Percentiles rank a stretch among this genome's conserved stretches.
These are phyloP conservation scores for Trichomonascaceae sp. DNA, from an alignment of 1,139 yeast species.

Conservation along the genomic window DNA sequence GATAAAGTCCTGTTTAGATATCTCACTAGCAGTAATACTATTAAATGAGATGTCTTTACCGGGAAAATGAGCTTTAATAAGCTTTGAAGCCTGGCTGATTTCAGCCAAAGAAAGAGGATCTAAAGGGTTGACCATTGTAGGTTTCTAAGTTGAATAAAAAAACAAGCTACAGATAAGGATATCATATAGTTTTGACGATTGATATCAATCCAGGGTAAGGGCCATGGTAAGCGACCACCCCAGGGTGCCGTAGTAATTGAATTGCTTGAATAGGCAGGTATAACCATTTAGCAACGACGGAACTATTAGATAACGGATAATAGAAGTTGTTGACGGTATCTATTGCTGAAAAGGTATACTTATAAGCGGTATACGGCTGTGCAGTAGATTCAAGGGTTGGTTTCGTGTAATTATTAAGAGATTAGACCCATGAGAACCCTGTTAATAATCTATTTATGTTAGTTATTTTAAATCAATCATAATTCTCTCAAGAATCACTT, in stretches of 20 bases:
- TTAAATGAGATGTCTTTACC: conserved; percentile 39
- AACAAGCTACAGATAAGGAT: neutral
- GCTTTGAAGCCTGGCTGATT: conserved; percentile 1
- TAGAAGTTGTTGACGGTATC: too few relatives aligned
- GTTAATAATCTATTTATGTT: too few relatives aligned
- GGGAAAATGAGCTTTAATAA: neutral
- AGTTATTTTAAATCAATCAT: too few relatives aligned
- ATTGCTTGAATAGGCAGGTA: neutral
- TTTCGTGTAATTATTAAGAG: too few relatives aligned
- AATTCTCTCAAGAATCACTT: too few relatives aligned
- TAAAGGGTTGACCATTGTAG: conserved; percentile 2
- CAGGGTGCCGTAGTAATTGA: neutral
- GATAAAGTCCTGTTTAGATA: conserved; percentile 54
- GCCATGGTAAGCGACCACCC: neutral
- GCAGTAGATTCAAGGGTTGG: too few relatives aligned
- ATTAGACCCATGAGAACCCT: too few relatives aligned
- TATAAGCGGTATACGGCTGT: too few relatives aligned
- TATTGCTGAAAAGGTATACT: too few relatives aligned
- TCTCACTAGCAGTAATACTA: conserved; percentile 66
- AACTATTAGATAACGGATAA: neutral
- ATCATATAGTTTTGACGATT: neutral
- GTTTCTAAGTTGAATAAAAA: neutral
- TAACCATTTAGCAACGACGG: neutral
- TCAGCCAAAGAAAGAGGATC: conserved; percentile 10
- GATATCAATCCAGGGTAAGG: neutral